phyloP scores from a whole-genome alignment of 2,329 filamentous ascomycete genomes.

The Calonectria hawksworthii region DNA sequence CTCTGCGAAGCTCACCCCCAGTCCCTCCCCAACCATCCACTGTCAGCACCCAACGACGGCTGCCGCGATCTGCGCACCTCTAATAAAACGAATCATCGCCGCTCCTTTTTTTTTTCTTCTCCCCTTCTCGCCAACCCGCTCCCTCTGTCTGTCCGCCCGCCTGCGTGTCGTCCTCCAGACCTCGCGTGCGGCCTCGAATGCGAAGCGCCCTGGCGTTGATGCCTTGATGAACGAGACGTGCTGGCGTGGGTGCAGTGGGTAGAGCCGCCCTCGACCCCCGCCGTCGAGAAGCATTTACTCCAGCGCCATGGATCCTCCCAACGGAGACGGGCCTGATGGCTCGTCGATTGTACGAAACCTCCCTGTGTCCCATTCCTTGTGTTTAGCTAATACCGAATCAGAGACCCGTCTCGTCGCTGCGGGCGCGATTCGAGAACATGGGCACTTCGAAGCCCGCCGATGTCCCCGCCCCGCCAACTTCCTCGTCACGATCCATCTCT shows the following conservation, averaged over 20 bases:
- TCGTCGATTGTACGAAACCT: slow-evolving; percentile 76
- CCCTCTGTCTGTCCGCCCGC: background rate
- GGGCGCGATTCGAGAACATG: slow-evolving; percentile 86
- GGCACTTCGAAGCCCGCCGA: slow-evolving; percentile 42
- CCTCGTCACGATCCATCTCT: slow-evolving; percentile 52
- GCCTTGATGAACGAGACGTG: slow-evolving; percentile 46
- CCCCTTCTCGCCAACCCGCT: background rate
- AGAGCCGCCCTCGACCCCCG: slow-evolving; percentile 48
- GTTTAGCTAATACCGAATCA: slow-evolving; percentile 53
- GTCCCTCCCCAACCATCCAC: slow-evolving; percentile 43
- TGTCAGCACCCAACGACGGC: slow-evolving; percentile 40
- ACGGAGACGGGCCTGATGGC: slow-evolving; percentile 75
- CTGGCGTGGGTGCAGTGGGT: slow-evolving; percentile 54
- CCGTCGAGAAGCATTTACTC: slow-evolving; percentile 45
- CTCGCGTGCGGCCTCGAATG: slow-evolving; percentile 19
- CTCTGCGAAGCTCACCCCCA: slow-evolving; percentile 33
- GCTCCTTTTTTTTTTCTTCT: slow-evolving; percentile 13
- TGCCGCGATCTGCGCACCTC: slow-evolving; percentile 29
- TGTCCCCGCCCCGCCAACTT: slow-evolving; percentile 38
- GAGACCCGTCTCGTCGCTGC: slow-evolving; percentile 86
- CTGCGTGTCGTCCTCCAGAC: slow-evolving; percentile 24
- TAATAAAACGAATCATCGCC: slow-evolving; percentile 9
- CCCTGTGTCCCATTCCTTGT: background rate
- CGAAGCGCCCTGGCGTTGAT: slow-evolving; percentile 40
- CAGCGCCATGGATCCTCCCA: slow-evolving; percentile 48